phyloP scores from a whole-genome alignment of 2,329 filamentous ascomycete genomes.

The Ophiosphaerella herpotricha region DNA sequence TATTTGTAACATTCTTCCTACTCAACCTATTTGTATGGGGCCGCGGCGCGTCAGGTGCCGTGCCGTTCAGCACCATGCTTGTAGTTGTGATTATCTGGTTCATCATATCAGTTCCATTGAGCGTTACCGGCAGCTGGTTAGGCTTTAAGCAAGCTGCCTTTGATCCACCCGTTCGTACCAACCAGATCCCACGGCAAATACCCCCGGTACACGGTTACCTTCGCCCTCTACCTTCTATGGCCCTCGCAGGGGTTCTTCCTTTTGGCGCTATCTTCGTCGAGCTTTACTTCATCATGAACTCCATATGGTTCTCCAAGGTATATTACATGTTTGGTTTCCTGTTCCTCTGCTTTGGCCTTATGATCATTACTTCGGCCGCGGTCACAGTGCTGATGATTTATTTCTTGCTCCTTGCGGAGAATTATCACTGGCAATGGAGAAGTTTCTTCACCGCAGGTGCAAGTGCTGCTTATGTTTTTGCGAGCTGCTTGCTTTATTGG shows the following conservation, averaged over 20 bases:
- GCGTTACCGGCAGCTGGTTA: slow-evolving; percentile 87
- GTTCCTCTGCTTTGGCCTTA: slow-evolving; percentile 95
- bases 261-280: slow-evolving; percentile 98
- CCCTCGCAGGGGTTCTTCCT: slow-evolving; percentile 88
- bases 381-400: slow-evolving; percentile 95
- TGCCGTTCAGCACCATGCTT: slow-evolving; percentile 96
- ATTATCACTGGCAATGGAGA: slow-evolving; percentile 99
- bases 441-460: slow-evolving; percentile 90
- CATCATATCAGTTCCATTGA: slow-evolving; percentile 90
- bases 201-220: slow-evolving; percentile 83
- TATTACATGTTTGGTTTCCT: slow-evolving; percentile 99
- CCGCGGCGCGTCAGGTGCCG: slow-evolving; percentile 86
- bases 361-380: slow-evolving; percentile 92
- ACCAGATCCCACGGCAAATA: slow-evolving; percentile 97
- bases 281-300: slow-evolving; percentile 99
- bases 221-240: slow-evolving; percentile 83
- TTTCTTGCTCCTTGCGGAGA: slow-evolving; percentile 92
- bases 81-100: slow-evolving; percentile 96
- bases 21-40: slow-evolving; percentile 97
- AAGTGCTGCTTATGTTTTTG: slow-evolving; percentile 88
- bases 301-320: slow-evolving; percentile 97
- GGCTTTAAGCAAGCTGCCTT: slow-evolving; percentile 76
- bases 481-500: slow-evolving; percentile 90
- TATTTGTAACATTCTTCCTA: slow-evolving; percentile 88
- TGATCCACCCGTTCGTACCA: slow-evolving; percentile 84